Evolutionary conservation across 768 basidiomycete species (phyloP), one percentile per base, ranked within the genome.

Genomic region (Lactarius sp.): DNA sequence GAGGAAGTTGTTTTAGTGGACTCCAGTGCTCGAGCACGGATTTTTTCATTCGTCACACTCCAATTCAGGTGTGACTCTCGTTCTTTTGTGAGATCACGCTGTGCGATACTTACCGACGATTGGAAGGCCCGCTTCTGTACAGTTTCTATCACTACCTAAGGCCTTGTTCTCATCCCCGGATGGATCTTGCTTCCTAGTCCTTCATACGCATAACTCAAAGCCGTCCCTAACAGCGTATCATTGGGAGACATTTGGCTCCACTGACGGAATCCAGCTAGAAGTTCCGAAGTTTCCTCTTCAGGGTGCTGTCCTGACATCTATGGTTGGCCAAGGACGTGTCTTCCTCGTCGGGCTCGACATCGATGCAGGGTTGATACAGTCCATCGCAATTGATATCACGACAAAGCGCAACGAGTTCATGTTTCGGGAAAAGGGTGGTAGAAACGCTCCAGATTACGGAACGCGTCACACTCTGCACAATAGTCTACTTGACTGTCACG

Each of bases 1-100:
- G 84, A 86, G 62, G 85, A 86, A 55, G 57, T 86, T 2, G 66
- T 81, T 0, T 67, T 86, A 0, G 71, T 85, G 2, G 85, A 86
- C 60, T 75, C 76, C 2, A 67, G 60, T 2, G 71, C 72, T 0
- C 75, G 75, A 7, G 79, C 75, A 3, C 73, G 84, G 8, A 75
- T 86, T 5, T 85, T 78, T 64, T 86, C 84, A 0, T 66, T 85
- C 51, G 70, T 81, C 1, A 80, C 82, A 0, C 75, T 79, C 59
- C 80, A 83, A 50, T 83, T 83, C 59, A 71, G 84, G 84, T 85
- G 37, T 27, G 34, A 75, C 65, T 10, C 2, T 13, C 18, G 3
- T 2, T 6, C 39, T 6, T 31, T n/a, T 39, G 16, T 8, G 16
- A 1, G 1, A 7, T 53, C n/a, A 20, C 22, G 16, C 31, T 2